A percentile compares a stretch with the other conserved stretches of the same genome.
phyloP scores from a whole-genome alignment of 1,284 basidiomycete species.

The Irpex lacteus region DNA sequence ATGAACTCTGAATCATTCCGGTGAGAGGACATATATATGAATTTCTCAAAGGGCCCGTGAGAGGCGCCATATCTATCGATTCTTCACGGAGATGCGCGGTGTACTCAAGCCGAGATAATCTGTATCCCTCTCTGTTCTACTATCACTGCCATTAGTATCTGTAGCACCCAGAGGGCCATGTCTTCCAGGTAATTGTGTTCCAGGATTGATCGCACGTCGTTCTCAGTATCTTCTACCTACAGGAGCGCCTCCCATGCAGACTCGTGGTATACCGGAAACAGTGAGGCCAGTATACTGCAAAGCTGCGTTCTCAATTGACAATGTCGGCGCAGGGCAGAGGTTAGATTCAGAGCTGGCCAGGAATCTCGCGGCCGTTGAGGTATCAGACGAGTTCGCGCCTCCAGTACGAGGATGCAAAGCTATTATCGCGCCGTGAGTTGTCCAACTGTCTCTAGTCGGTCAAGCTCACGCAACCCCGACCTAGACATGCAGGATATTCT shows the following conservation, averaged over 20 bases:
- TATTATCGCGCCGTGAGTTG: slow-evolving; percentile 89
- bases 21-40: not conserved
- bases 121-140: not conserved
- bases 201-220: not conserved
- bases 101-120: not conserved
- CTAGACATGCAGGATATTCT: slow-evolving; percentile 92
- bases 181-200: slow-evolving; percentile 9
- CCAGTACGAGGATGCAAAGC: slow-evolving; percentile 84
- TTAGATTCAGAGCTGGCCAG: slow-evolving; percentile 60
- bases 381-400: slow-evolving; percentile 44
- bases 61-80: not conserved
- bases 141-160: not conserved
- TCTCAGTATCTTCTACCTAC: not conserved
- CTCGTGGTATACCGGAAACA: slow-evolving; percentile 83
- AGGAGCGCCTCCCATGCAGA: slow-evolving; percentile 84
- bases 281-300: slow-evolving; percentile 37
- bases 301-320: slow-evolving; percentile 1
- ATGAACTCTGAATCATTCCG: not conserved
- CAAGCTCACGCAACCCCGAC: slow-evolving; percentile 6
- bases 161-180: slow-evolving; percentile 9
- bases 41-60: not conserved
- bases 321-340: slow-evolving; percentile 41
- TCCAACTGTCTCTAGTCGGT: slow-evolving; percentile 1
- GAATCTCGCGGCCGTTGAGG: slow-evolving; percentile 64
- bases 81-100: not conserved